A percentile compares a stretch with the other conserved stretches of the same genome.
Conservation (phyloP, 2,329 filamentous ascomycete species). For the Anisogramma anomala region DNA sequence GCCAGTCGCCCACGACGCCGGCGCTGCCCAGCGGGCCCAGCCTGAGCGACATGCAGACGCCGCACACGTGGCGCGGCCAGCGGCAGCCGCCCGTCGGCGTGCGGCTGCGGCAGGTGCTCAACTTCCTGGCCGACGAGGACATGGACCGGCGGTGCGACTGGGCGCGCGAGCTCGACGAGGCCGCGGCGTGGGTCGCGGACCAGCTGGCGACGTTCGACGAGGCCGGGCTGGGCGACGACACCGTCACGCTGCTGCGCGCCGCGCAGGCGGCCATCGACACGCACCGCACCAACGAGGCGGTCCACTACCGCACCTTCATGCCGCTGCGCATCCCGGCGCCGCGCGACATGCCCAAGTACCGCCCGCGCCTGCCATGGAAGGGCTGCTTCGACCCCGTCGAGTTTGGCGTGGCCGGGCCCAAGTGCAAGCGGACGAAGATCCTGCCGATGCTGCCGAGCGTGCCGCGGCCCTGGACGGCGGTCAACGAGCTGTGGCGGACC, state of each 20-base stretch:
- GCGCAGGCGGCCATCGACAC: constrained; percentile 24
- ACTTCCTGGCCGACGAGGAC: constrained; percentile 40
- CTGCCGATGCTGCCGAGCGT: not conserved
- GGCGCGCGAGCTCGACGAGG: constrained; percentile 25
- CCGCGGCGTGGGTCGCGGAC: constrained; percentile 29
- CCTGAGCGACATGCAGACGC: not conserved
- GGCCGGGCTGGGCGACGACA: constrained; percentile 18
- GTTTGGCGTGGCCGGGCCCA: constrained; percentile 17
- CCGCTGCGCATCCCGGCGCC: constrained; percentile 18
- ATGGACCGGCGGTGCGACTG: constrained; percentile 30
- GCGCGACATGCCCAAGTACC: constrained; percentile 18
- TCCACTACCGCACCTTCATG: constrained; percentile 24
- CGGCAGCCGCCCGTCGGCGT: constrained; percentile 23
- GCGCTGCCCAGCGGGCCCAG: not conserved
- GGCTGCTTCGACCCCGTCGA: constrained; percentile 20
- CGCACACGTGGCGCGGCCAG: constrained; percentile 15
- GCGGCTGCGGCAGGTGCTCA: constrained; percentile 24
- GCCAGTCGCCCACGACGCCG: no score
- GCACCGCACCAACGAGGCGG: constrained; percentile 25
- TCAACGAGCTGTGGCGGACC: constrained; percentile 25
- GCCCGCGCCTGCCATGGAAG: constrained; percentile 19
- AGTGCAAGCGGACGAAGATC: not conserved
- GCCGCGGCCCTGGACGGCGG: constrained; percentile 10
- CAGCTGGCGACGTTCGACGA: constrained; percentile 19
- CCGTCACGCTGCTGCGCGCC: constrained; percentile 20